These are phyloP conservation scores for Lyophyllum semitale DNA, from an alignment of 768 basidiomycete species.

Conservation along the genomic window DNA sequence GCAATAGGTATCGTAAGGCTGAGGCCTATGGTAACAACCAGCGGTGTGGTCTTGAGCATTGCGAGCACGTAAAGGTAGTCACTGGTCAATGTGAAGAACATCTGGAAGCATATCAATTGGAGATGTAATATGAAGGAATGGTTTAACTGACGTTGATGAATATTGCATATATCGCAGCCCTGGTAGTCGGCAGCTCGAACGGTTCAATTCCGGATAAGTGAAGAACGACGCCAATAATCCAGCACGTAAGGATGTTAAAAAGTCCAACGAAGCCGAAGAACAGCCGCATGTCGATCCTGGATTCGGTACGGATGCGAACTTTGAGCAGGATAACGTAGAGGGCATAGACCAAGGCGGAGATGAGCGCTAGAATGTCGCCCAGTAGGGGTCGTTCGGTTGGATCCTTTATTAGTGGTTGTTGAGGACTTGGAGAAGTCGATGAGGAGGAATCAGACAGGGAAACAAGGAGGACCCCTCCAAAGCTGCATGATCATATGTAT, in stretches of 20 bases:
- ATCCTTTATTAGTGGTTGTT: slow-evolving; percentile 1
- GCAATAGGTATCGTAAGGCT: slow-evolving; percentile 94
- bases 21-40: slow-evolving; percentile 91
- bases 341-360: slow-evolving; percentile 79
- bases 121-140: background rate
- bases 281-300: slow-evolving; percentile 81
- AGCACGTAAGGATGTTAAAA: slow-evolving; percentile 68
- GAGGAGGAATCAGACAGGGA: slow-evolving; percentile 75
- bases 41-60: slow-evolving; percentile 95
- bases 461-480: slow-evolving; percentile 85
- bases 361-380: slow-evolving; percentile 81
- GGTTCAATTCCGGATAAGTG: slow-evolving; percentile 65
- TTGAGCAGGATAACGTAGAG: slow-evolving; percentile 82
- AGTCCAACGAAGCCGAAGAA: slow-evolving; percentile 89
- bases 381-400: slow-evolving; percentile 41
- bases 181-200: slow-evolving; percentile 60
- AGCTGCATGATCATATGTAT: slow-evolving; percentile 41
- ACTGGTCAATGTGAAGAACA: slow-evolving; percentile 79
- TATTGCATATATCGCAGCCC: slow-evolving; percentile 32
- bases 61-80: slow-evolving; percentile 88
- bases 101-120: slow-evolving; percentile 41
- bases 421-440: background rate
- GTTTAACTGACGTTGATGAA: slow-evolving; percentile 37
- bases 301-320: slow-evolving; percentile 72
- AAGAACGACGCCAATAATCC: slow-evolving; percentile 71